phyloP scores from a whole-genome alignment of 768 basidiomycete genomes.

The Melanogaster broomeanus region DNA sequence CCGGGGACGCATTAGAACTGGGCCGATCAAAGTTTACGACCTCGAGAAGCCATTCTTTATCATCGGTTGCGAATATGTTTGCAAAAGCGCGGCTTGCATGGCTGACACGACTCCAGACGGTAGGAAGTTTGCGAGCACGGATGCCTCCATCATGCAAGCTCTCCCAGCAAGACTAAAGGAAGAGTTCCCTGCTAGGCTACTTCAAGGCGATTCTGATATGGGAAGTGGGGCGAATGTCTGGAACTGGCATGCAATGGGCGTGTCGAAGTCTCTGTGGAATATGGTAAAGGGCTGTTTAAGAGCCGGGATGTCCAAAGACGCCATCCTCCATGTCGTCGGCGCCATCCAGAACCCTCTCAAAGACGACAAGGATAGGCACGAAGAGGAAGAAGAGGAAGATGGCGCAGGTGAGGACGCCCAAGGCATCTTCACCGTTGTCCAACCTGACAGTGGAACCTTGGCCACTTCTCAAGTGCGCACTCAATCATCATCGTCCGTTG shows the following conservation, averaged over 20 bases:
- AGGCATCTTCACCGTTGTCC: slow-evolving; percentile 20
- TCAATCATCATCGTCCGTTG: not conserved
- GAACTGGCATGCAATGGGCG: slow-evolving; percentile 79
- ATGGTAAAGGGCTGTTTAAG: slow-evolving; percentile 62
- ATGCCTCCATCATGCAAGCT: slow-evolving; percentile 68
- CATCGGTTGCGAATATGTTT: slow-evolving; percentile 82
- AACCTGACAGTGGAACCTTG: slow-evolving; percentile 24
- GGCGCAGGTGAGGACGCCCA: slow-evolving; percentile 32
- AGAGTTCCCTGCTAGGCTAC: slow-evolving; percentile 69
- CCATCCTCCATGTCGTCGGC: slow-evolving; percentile 57
- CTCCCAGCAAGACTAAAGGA: slow-evolving; percentile 68
- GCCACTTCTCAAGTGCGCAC: slow-evolving; percentile 27
- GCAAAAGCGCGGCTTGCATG: slow-evolving; percentile 52
- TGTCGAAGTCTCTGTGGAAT: slow-evolving; percentile 72
- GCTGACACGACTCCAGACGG: slow-evolving; percentile 49
- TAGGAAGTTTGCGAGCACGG: slow-evolving; percentile 70
- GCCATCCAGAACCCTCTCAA: slow-evolving; percentile 50
- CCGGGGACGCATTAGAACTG: slow-evolving; percentile 69
- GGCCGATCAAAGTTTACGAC: slow-evolving; percentile 79
- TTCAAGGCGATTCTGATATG: slow-evolving; percentile 58
- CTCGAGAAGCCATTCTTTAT: slow-evolving; percentile 80
- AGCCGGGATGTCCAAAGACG: slow-evolving; percentile 60
- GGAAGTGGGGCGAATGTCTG: slow-evolving; percentile 63
- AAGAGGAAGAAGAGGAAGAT: slow-evolving; percentile 36
- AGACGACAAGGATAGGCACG: slow-evolving; percentile 37